These are phyloP conservation scores for Neocatenulostroma microsporum DNA, from an alignment of 2,329 filamentous ascomycete species.

Conservation along the genomic window DNA sequence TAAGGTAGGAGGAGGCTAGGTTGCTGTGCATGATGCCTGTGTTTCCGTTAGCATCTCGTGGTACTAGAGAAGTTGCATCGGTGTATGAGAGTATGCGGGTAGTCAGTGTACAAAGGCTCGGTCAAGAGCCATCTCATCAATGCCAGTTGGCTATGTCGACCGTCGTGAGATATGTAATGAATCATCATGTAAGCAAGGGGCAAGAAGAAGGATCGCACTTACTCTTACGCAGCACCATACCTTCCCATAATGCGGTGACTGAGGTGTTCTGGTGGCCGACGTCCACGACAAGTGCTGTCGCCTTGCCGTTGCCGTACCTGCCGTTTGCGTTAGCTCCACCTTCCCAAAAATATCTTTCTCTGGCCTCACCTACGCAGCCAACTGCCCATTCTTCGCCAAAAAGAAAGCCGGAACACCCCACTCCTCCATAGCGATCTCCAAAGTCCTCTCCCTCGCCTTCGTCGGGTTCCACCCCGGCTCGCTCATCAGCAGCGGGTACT, in stretches of 20 bases:
- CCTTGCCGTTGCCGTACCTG: constrained; percentile 81
- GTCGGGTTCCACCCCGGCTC: constrained; percentile 87
- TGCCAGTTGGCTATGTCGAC: constrained; percentile 3
- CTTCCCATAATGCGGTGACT: constrained; percentile 86
- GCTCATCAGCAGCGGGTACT: constrained; percentile 87
- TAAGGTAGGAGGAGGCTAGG: constrained; percentile 83
- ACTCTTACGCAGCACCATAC: constrained; percentile 79
- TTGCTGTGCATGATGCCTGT: constrained; percentile 72
- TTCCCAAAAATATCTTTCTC: not conserved
- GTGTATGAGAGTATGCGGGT: not conserved
- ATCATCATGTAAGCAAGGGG: constrained; percentile 3
- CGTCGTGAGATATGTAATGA: constrained; percentile 1
- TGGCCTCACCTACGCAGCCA: constrained; percentile 56
- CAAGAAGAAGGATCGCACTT: constrained; percentile 8
- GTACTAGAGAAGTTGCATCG: not conserved
- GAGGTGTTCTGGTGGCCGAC: constrained; percentile 82
- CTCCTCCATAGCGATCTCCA: constrained; percentile 94
- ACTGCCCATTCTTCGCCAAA: constrained; percentile 77
- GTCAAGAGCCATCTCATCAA: constrained; percentile 4
- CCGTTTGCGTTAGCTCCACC: constrained; percentile 13
- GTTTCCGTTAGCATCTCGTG: not conserved
- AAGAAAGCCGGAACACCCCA: constrained; percentile 96
- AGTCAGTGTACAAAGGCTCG: not conserved
- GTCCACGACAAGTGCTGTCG: constrained; percentile 86
- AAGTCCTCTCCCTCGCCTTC: constrained; percentile 85